Evolutionary conservation across 2,329 filamentous ascomycete genomes (phyloP), one percentile per base, ranked within the genome.

Genomic region (Drechslera avenae): DNA sequence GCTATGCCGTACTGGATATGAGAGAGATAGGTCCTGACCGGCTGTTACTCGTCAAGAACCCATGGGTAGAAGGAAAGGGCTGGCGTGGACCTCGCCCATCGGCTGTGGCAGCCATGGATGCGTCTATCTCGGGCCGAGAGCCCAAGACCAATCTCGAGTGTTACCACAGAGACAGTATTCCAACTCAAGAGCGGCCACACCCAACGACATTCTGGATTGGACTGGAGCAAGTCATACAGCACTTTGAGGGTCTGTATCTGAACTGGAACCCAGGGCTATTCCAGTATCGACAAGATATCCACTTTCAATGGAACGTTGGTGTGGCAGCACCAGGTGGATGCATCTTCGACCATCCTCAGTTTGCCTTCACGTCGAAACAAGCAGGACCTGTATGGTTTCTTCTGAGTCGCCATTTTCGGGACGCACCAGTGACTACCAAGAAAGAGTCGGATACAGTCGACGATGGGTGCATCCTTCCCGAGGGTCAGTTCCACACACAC

Each of bases 251-350:
- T 14, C 84, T 99, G 60, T 99, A 97, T 72, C 80, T 99, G 46
- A 99, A 97, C 74, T 99, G 94, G 94, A 97, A 96, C 59, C 92
- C 94, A 0, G 82, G 83, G 0, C 78, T 96, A 0, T 99, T 99
- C 74, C 78, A 79, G 1, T 78, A 89, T 68, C 86, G 92, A 7
- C 87, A 96, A 71, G 92, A 99, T 64, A 85, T 92, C 48, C 94
- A 99, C 73, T 96, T 97, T 67, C 81, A 81, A 2, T 99, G 94
- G 94, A 81, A 87, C 52, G 70, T 87, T n/a, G 59, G 62, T 7
- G 72, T 76, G 16, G 16, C 71, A 26, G 80, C 85, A 43, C 88
- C 89, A 48, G 85, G 86, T 0, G 89, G 91, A 56, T 96, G 89
- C 67, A 85, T 90, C 14, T 77, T 90, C 9, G 78, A 79, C 10